Conservation (phyloP, 2,329 filamentous ascomycete genomes). For the Aspergillus bombycis region DNA sequence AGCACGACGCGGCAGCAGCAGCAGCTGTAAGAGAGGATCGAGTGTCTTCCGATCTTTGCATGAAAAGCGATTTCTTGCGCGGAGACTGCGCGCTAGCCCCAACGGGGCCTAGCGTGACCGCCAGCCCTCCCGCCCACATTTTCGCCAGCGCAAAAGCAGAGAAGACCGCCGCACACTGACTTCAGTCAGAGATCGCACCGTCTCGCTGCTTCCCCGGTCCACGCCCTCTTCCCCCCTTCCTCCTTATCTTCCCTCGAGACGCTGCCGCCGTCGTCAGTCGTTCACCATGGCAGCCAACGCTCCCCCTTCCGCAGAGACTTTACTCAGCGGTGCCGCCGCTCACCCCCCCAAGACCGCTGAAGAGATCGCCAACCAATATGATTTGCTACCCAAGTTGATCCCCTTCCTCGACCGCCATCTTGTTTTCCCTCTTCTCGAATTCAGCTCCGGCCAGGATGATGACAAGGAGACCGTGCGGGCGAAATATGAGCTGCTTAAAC, state of each 20-base stretch:
- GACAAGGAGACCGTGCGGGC: constrained; percentile 76
- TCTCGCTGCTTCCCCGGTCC: constrained; percentile 7
- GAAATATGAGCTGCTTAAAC: constrained; percentile 92
- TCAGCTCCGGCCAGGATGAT: constrained; percentile 79
- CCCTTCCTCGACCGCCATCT: constrained; percentile 93
- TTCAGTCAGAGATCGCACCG: constrained; percentile 5
- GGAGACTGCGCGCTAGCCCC: constrained; percentile 29
- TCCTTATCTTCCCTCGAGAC: constrained; percentile 22
- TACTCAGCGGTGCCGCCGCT: constrained; percentile 53
- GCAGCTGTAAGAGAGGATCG: constrained; percentile 6
- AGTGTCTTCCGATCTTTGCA: constrained; percentile 10
- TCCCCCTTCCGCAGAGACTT: constrained; percentile 52
- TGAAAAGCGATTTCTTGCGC: constrained; percentile 28
- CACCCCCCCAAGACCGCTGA: constrained; percentile 46
- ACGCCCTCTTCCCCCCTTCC: constrained; percentile 21
- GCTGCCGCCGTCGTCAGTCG: constrained; percentile 9
- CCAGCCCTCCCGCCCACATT: constrained; percentile 37
- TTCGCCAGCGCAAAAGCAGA: constrained; percentile 31
- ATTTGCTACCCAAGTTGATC: constrained; percentile 85
- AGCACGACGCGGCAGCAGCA: neutral
- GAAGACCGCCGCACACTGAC: constrained; percentile 28
- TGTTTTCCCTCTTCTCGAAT: constrained; percentile 95
- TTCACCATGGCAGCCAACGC: constrained; percentile 56
- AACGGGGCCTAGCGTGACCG: constrained; percentile 34
- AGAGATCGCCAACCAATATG: constrained; percentile 71